Conservation (phyloP, 495 filamentous ascomycete species). For the Penicillium arizonense region DNA sequence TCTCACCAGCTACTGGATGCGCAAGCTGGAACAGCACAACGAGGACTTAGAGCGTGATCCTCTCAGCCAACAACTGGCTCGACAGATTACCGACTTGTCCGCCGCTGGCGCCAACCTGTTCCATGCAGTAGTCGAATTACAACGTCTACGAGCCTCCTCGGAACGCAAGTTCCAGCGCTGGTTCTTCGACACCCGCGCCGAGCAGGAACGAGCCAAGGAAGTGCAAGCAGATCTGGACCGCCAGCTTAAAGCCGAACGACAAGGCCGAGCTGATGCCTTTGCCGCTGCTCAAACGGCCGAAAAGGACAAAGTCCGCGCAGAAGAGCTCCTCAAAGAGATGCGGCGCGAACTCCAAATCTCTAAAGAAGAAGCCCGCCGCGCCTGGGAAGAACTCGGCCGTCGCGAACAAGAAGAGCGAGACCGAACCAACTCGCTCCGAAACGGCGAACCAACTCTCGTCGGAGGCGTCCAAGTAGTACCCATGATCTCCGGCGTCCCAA, state of each 20-base stretch:
- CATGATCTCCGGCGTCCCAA: constrained; percentile 75
- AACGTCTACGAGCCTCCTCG: constrained; percentile 91
- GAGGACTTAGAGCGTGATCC: constrained; percentile 80
- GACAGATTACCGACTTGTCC: constrained; percentile 92
- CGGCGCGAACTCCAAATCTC: constrained; percentile 88
- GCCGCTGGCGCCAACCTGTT: constrained; percentile 97
- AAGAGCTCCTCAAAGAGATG: constrained; percentile 81
- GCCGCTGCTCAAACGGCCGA: constrained; percentile 62
- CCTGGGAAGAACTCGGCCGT: constrained; percentile 95
- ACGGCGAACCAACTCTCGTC: constrained; percentile 84
- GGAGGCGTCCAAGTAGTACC: constrained; percentile 97
- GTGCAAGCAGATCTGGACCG: constrained; percentile 77
- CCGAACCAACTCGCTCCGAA: constrained; percentile 75
- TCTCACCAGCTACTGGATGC: constrained; percentile 95
- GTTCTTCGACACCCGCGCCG: constrained; percentile 92
- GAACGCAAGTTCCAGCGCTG: constrained; percentile 98
- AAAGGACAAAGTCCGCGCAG: constrained; percentile 62
- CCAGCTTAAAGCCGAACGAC: constrained; percentile 69
- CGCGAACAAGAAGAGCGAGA: constrained; percentile 96
- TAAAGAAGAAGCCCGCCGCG: constrained; percentile 91
- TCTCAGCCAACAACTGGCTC: constrained; percentile 79
- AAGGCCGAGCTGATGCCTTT: constrained; percentile 62
- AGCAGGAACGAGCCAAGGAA: constrained; percentile 83
- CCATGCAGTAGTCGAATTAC: constrained; percentile 94
- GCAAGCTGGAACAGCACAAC: constrained; percentile 82